Conservation (phyloP, 1,284 basidiomycete species). For the Garcileccinum viscosum region DNA sequence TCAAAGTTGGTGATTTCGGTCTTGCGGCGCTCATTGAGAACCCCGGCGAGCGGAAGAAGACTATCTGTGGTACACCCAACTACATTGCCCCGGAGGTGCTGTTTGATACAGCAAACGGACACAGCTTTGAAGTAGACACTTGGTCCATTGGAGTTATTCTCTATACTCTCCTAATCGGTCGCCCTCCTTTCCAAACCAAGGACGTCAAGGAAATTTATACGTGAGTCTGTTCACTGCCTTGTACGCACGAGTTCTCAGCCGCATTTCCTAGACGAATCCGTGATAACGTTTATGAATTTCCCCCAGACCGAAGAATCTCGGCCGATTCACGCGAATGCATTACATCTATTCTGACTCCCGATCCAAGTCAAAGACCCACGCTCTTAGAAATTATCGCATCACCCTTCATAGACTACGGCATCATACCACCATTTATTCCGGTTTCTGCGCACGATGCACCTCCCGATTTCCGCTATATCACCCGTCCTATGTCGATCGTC, state of each 20-base stretch:
- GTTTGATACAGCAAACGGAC: slow-evolving; percentile 94
- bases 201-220: slow-evolving; percentile 96
- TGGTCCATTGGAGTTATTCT: slow-evolving; percentile 98
- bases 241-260: slow-evolving; percentile 12
- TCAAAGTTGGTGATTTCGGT: slow-evolving; percentile 98
- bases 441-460: slow-evolving; percentile 73
- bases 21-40: slow-evolving; percentile 96
- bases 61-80: slow-evolving; percentile 98
- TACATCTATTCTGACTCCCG: slow-evolving; percentile 83
- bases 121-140: slow-evolving; percentile 98
- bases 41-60: slow-evolving; percentile 97
- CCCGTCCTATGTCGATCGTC: slow-evolving; percentile 62
- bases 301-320: slow-evolving; percentile 77
- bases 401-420: slow-evolving; percentile 84
- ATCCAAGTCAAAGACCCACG: slow-evolving; percentile 82
- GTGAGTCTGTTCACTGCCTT: slow-evolving; percentile 47
- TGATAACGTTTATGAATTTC: slow-evolving; percentile 94
- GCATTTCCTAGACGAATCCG: slow-evolving; percentile 78
- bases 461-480: slow-evolving; percentile 79
- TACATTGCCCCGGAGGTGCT: slow-evolving; percentile 99
- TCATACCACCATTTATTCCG: slow-evolving; percentile 84
- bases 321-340: slow-evolving; percentile 81
- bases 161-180: slow-evolving; percentile 93
- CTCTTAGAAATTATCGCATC: slow-evolving; percentile 88
- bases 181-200: slow-evolving; percentile 97